Evolutionary conservation across 176 grass and related monocot genomes (phyloP).

Genomic region (maize (Zea mays)): Zm-B73-REFERENCE-NAM-5.0 NC_050103.1:30183501-30184000

Average conservation of each 20-base stretch:
- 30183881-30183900: slow-evolving; percentile 20
- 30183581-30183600: slow-evolving; percentile 43
- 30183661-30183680: slow-evolving; percentile 43
- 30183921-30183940: slow-evolving; percentile 31
- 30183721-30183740: not conserved
- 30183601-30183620: slow-evolving; percentile 51
- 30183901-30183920: slow-evolving; percentile 47
- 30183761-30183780: slow-evolving; percentile 41
- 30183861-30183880: slow-evolving; percentile 11
- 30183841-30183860: slow-evolving; percentile 28
- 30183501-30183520: slow-evolving; percentile 34
- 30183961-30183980: slow-evolving; percentile 38
- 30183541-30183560: slow-evolving; percentile 44
- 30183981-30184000: slow-evolving; percentile 1
- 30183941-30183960: slow-evolving; percentile 40
- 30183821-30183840: slow-evolving; percentile 25
- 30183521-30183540: slow-evolving; percentile 43
- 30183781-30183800: slow-evolving; percentile 47
- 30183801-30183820: slow-evolving; percentile 18
- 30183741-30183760: not conserved
- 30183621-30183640: slow-evolving; percentile 51
- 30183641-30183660: slow-evolving; percentile 41
- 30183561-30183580: slow-evolving; percentile 34
- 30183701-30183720: slow-evolving; percentile 28
- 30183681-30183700: slow-evolving; percentile 39